Percentiles rank a stretch among this genome's conserved stretches.
Conservation (phyloP, 129 eudicot species). For the Flaveria trinervia region DNA sequence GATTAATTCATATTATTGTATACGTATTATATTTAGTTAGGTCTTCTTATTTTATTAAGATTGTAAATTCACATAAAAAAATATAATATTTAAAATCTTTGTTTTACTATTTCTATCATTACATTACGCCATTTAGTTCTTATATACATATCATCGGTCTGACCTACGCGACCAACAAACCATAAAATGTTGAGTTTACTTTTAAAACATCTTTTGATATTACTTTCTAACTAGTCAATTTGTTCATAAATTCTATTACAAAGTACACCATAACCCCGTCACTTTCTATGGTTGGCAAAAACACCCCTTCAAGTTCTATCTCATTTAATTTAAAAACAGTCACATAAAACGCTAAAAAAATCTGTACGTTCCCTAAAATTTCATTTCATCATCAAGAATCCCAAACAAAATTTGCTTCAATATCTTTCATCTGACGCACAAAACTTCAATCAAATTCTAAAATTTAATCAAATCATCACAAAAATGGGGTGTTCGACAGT, state of each 20-base stretch:
- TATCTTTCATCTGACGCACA: not conserved
- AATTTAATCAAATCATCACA: constrained; percentile 1
- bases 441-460: constrained; percentile 20
- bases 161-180: too few species aligned
- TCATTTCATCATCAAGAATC: not conserved
- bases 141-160: too few species aligned
- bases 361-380: not conserved
- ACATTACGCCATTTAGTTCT: too few species aligned
- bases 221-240: not conserved
- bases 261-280: not conserved
- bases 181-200: too few species aligned
- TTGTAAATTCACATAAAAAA: too few species aligned
- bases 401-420: constrained; percentile 16
- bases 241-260: not conserved
- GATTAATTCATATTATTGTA: too few species aligned
- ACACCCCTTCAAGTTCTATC: not conserved
- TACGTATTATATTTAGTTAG: too few species aligned
- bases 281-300: constrained; percentile 8
- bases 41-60: too few species aligned
- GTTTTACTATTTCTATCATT: too few species aligned
- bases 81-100: too few species aligned
- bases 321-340: not conserved
- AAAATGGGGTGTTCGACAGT: constrained; percentile 61
- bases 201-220: too few species aligned
- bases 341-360: not conserved